Conservation (phyloP, 1,139 yeast genomes). For the Blastobotrys illinoisensis region DNA sequence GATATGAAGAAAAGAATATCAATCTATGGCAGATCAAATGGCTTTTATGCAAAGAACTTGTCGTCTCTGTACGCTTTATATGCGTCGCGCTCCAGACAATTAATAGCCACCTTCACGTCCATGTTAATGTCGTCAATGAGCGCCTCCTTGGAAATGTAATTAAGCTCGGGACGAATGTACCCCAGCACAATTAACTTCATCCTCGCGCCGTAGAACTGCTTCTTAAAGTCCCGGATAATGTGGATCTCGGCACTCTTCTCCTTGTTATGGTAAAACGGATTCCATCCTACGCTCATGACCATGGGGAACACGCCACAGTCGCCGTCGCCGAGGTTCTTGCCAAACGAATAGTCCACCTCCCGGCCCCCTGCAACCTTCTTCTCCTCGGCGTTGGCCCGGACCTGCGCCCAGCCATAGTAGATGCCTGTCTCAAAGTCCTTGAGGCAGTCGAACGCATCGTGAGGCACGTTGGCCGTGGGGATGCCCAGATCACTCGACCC, state of each 20-base stretch:
- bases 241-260: conserved; percentile 55
- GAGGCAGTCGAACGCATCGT: conserved; percentile 45
- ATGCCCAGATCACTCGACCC: conserved; percentile 92
- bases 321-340: conserved; percentile 40
- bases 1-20: too few species aligned
- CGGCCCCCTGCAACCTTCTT: conserved; percentile 11
- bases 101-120: conserved; percentile 67
- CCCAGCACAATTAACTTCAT: conserved; percentile 72
- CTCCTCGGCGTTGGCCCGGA: conserved; percentile 23
- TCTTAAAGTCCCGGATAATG: conserved; percentile 64
- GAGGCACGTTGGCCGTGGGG: conserved; percentile 90
- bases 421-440: conserved; percentile 68
- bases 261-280: conserved; percentile 79
- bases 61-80: conserved; percentile 28
- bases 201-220: conserved; percentile 76
- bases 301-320: conserved; percentile 56
- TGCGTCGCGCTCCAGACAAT: conserved; percentile 40
- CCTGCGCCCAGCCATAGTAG: conserved; percentile 77
- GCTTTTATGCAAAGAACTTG: conserved; percentile 14
- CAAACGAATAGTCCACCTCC: conserved; percentile 52
- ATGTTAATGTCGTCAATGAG: conserved; percentile 75
- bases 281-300: conserved; percentile 96
- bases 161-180: conserved; percentile 83
- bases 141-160: conserved; percentile 82
- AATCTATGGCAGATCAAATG: not conserved